phyloP scores from a whole-genome alignment of 176 grass and related monocot species.

The Elaeis guineensis region DNA sequence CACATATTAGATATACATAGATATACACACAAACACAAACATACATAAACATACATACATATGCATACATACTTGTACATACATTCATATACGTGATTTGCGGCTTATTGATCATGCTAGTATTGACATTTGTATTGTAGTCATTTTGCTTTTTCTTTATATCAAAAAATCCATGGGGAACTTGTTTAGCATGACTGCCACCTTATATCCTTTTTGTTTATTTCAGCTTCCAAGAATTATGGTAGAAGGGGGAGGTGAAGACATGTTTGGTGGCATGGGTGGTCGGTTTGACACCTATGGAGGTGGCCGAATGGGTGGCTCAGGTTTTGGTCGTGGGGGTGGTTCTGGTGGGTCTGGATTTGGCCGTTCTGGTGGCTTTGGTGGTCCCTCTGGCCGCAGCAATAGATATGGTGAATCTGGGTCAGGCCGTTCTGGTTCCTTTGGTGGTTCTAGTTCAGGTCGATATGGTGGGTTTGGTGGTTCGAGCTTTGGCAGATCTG shows the following conservation, averaged over 20 bases:
- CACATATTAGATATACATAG: too few relatives aligned
- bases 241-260: conserved; percentile 36
- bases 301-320: conserved; percentile 30
- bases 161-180: too few relatives aligned
- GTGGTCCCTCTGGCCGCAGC: conserved; percentile 17
- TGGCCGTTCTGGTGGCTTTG: conserved; percentile 25
- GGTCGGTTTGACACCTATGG: conserved; percentile 33
- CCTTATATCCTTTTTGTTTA: conserved; percentile 11
- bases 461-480: conserved; percentile 1
- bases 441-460: conserved; percentile 10
- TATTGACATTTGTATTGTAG: too few relatives aligned
- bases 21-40: too few relatives aligned
- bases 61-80: too few relatives aligned
- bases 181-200: not conserved
- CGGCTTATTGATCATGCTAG: too few relatives aligned
- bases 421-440: conserved; percentile 24
- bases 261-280: conserved; percentile 53
- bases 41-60: too few relatives aligned
- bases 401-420: conserved; percentile 23
- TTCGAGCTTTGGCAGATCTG: conserved; percentile 16
- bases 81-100: too few relatives aligned
- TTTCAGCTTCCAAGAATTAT: conserved; percentile 67
- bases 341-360: conserved; percentile 31
- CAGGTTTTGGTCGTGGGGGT: conserved; percentile 27
- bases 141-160: too few relatives aligned